Conservation (phyloP, 345 rosid species). For the Lepidium aucheri region DNA sequence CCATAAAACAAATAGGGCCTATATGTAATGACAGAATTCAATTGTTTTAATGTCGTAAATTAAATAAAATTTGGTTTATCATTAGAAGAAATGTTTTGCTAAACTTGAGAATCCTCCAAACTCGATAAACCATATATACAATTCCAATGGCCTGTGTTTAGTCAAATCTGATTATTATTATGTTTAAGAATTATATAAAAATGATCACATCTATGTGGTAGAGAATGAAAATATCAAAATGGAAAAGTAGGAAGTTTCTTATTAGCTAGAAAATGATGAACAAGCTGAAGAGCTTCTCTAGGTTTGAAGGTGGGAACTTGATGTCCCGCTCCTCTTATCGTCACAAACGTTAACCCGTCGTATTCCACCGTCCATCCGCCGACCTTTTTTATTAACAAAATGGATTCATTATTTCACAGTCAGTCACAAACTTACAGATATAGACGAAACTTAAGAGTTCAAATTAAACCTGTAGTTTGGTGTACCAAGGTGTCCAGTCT, state of each 20-base stretch:
- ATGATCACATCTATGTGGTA: background rate
- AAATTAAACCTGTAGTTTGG: conserved; percentile 39
- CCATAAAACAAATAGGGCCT: too few relatives aligned
- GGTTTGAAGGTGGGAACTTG: conserved; percentile 71
- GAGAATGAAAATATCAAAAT: conserved; percentile 22
- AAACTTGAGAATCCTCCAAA: too few relatives aligned
- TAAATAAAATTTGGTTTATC: too few relatives aligned
- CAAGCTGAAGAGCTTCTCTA: conserved; percentile 43
- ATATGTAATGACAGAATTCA: too few relatives aligned
- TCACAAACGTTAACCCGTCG: conserved; percentile 56
- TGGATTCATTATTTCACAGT: background rate
- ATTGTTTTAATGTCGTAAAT: too few relatives aligned
- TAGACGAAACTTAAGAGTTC: background rate
- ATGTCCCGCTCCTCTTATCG: conserved; percentile 71
- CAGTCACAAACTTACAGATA: background rate
- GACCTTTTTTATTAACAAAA: conserved; percentile 29
- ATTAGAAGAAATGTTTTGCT: too few relatives aligned
- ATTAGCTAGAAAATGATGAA: conserved; percentile 46
- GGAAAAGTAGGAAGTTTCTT: conserved; percentile 46
- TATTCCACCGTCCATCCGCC: conserved; percentile 69
- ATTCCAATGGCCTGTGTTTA: background rate
- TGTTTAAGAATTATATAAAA: conserved; percentile 5
- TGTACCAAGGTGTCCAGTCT: conserved; percentile 83
- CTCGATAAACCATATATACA: conserved; percentile 2
- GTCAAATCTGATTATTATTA: conserved; percentile 5